Evolutionary conservation across 129 eudicot genomes (phyloP).

Genomic region (Cynara cardunculus): DNA sequence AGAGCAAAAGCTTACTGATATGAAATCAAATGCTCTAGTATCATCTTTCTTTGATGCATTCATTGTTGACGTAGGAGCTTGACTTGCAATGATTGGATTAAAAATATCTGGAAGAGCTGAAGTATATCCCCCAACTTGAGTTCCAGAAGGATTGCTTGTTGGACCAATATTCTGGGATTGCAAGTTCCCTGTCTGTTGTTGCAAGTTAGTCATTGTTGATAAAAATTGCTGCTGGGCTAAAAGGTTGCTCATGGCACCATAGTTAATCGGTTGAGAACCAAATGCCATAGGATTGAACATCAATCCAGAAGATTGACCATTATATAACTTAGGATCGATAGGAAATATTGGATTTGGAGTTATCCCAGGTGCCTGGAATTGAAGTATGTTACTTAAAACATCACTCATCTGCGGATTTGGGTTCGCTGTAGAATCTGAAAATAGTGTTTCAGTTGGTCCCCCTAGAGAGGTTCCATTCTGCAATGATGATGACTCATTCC

Average conservation of each 20-base stretch:
- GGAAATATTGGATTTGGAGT: conserved; percentile 54
- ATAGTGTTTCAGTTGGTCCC: conserved; percentile 22
- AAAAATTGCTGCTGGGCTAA: conserved; percentile 83
- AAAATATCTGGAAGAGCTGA: conserved; percentile 85
- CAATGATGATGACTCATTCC: conserved; percentile 35
- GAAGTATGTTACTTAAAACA: conserved; percentile 40
- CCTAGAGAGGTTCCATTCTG: conserved; percentile 32
- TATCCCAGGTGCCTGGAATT: conserved; percentile 45
- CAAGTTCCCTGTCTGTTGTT: conserved; percentile 65
- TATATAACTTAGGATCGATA: conserved; percentile 56
- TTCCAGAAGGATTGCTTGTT: conserved; percentile 37
- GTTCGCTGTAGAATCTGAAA: conserved; percentile 31
- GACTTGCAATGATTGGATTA: conserved; percentile 57
- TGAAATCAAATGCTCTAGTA: conserved; percentile 90
- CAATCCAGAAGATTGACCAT: conserved; percentile 53
- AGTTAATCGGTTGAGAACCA: conserved; percentile 63
- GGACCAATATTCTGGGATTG: conserved; percentile 43
- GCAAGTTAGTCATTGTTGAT: conserved; percentile 74
- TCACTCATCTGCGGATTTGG: conserved; percentile 39
- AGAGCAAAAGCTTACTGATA: conserved; percentile 62
- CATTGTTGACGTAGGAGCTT: conserved; percentile 45
- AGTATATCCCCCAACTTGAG: conserved; percentile 41
- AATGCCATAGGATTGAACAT: conserved; percentile 64
- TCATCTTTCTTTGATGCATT: conserved; percentile 80
- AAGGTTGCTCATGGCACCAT: conserved; percentile 70